phyloP scores from a whole-genome alignment of 2,329 filamentous ascomycete genomes.

The Pseudodiploospora longispora region DNA sequence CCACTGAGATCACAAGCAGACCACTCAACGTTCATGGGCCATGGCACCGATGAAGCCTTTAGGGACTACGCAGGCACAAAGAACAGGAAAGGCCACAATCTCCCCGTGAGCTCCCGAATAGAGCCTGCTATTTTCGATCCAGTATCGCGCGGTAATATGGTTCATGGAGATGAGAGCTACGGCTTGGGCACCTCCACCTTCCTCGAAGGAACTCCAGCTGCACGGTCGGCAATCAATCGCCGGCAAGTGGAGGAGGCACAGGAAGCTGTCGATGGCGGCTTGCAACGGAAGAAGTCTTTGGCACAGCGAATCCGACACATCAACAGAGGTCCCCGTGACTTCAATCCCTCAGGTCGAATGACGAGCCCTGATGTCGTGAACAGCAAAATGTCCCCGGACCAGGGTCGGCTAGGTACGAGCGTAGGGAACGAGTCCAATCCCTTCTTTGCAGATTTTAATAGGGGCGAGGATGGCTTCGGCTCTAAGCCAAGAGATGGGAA shows the following conservation, averaged over 20 bases:
- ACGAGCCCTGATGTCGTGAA: conserved; percentile 46
- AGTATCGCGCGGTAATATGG: conserved; percentile 54
- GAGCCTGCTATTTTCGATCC: conserved; percentile 59
- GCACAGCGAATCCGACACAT: conserved; percentile 86
- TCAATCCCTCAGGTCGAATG: conserved; percentile 49
- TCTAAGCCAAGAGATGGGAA: conserved; percentile 29
- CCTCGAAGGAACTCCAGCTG: conserved; percentile 85
- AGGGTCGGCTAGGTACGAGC: conserved; percentile 20
- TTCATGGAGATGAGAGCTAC: conserved; percentile 76
- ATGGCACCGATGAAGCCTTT: conserved; percentile 74
- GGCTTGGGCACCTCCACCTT: conserved; percentile 93
- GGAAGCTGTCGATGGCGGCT: conserved; percentile 48
- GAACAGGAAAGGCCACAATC: conserved; percentile 19
- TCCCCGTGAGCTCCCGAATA: conserved; percentile 17
- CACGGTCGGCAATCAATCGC: conserved; percentile 68
- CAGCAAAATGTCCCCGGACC: conserved; percentile 32
- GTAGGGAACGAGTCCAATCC: conserved; percentile 50
- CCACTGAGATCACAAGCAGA: conserved; percentile 76
- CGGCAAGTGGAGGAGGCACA: conserved; percentile 61
- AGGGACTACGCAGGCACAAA: conserved; percentile 59
- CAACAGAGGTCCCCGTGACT: conserved; percentile 58
- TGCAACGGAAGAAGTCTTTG: conserved; percentile 89
- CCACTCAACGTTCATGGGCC: conserved; percentile 79
- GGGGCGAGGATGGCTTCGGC: conserved; percentile 43
- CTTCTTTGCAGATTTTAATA: conserved; percentile 73